Evolutionary conservation across 2,329 filamentous ascomycete species (phyloP).

Genomic region (Pseudogymnoascus sp.): DNA sequence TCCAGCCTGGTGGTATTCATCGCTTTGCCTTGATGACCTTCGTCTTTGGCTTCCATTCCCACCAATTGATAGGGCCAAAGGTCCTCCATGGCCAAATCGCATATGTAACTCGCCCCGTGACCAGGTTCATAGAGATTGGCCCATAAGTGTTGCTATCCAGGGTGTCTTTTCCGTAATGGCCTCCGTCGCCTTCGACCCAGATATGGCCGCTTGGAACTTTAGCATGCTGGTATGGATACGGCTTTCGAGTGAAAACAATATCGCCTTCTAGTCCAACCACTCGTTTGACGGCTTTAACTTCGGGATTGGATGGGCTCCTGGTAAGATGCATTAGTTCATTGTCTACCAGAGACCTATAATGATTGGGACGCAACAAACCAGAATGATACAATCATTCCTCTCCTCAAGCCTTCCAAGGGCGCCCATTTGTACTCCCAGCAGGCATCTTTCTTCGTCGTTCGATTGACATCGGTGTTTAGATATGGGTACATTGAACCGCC

Average conservation of each 20-base stretch:
- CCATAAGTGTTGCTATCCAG: conserved; percentile 88
- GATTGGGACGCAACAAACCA: conserved; percentile 36
- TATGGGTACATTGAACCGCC: conserved; percentile 71
- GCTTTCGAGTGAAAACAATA: conserved; percentile 55
- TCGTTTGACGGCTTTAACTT: conserved; percentile 68
- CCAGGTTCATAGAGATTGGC: conserved; percentile 65
- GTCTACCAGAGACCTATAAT: background rate
- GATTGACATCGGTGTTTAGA: conserved; percentile 58
- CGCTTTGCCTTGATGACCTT: conserved; percentile 32
- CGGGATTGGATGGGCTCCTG: conserved; percentile 64
- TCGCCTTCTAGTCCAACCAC: conserved; percentile 78
- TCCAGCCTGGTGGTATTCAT: conserved; percentile 6
- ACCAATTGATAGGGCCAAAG: conserved; percentile 50
- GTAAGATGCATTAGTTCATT: background rate
- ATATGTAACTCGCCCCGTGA: conserved; percentile 66
- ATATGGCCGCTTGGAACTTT: conserved; percentile 76
- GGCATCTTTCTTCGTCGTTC: conserved; percentile 45
- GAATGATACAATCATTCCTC: conserved; percentile 70
- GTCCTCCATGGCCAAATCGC: conserved; percentile 61
- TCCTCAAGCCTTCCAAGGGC: conserved; percentile 48
- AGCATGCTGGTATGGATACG: conserved; percentile 48
- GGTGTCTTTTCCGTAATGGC: conserved; percentile 50
- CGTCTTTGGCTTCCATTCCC: conserved; percentile 38
- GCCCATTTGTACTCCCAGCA: conserved; percentile 53
- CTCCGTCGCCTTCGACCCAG: conserved; percentile 89